phyloP scores from a whole-genome alignment of 176 grass and related monocot genomes.

The Triticum monococcum region DNA sequence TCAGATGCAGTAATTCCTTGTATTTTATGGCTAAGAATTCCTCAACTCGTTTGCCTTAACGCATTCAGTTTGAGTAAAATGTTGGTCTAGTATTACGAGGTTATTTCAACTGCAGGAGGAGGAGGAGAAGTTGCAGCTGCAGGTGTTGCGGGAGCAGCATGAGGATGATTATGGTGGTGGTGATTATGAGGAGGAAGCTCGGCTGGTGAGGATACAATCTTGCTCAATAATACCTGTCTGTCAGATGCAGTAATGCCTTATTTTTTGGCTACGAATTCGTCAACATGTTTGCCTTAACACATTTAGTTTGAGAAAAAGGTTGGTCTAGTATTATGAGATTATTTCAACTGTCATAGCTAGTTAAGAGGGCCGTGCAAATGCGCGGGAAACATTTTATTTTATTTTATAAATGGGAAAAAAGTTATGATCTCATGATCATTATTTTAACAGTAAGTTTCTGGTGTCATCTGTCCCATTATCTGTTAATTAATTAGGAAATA shows the following conservation, averaged over 20 bases:
- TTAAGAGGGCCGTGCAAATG: too few relatives aligned
- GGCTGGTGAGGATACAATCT: background rate
- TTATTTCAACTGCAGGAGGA: background rate
- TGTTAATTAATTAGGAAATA: too few relatives aligned
- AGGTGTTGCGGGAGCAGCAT: background rate
- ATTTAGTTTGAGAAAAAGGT: background rate
- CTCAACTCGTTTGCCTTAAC: too few relatives aligned
- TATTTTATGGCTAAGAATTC: too few relatives aligned
- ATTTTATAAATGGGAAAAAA: too few relatives aligned
- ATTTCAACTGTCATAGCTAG: background rate
- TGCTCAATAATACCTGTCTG: background rate
- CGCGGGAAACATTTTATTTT: too few relatives aligned
- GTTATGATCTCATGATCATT: too few relatives aligned
- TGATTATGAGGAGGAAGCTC: background rate
- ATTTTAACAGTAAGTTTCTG: too few relatives aligned
- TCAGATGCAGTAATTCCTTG: background rate
- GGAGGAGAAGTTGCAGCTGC: background rate
- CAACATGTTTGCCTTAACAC: background rate
- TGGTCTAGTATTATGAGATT: background rate
- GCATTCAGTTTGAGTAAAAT: too few relatives aligned
- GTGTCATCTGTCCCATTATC: too few relatives aligned
- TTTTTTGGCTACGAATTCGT: too few relatives aligned
- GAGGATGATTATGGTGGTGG: background rate
- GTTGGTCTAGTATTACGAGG: too few relatives aligned
- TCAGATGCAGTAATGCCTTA: background rate